Conservation (phyloP, 2,329 filamentous ascomycete species). For the Atkinsonella hypoxylon region DNA sequence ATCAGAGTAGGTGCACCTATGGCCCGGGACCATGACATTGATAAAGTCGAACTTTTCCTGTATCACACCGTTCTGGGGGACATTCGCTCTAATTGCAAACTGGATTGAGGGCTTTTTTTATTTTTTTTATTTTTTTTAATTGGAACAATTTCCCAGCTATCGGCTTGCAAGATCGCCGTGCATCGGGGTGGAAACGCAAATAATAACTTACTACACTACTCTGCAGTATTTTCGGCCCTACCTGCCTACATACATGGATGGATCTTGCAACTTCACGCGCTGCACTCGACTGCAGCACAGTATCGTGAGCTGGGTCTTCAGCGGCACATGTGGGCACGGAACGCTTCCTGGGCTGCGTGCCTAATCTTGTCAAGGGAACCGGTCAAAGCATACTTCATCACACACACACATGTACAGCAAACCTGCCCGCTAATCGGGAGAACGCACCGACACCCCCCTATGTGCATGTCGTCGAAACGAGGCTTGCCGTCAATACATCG, state of each 20-base stretch:
- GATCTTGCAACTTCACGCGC: background rate
- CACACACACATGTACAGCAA: background rate
- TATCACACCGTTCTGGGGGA: too few species aligned
- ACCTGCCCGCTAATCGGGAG: too few species aligned
- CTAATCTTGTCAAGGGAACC: background rate
- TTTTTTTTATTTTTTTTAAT: too few species aligned
- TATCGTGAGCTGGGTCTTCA: background rate
- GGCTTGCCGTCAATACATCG: background rate
- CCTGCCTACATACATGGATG: background rate
- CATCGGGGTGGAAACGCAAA: background rate
- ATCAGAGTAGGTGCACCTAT: background rate
- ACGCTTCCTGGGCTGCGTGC: background rate
- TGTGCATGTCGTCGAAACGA: background rate
- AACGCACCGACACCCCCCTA: background rate
- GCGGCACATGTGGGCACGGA: background rate
- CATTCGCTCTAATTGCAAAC: too few species aligned
- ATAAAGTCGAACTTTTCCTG: too few species aligned
- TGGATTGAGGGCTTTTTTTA: too few species aligned
- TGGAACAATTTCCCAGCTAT: too few species aligned
- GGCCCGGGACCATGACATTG: too few species aligned
- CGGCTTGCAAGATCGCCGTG: background rate
- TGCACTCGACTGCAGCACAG: background rate
- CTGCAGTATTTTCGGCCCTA: background rate
- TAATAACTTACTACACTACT: background rate
- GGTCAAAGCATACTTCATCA: background rate